These are phyloP conservation scores for Candida golubevii DNA, from an alignment of 805 yeast species.

Conservation along the genomic window DNA sequence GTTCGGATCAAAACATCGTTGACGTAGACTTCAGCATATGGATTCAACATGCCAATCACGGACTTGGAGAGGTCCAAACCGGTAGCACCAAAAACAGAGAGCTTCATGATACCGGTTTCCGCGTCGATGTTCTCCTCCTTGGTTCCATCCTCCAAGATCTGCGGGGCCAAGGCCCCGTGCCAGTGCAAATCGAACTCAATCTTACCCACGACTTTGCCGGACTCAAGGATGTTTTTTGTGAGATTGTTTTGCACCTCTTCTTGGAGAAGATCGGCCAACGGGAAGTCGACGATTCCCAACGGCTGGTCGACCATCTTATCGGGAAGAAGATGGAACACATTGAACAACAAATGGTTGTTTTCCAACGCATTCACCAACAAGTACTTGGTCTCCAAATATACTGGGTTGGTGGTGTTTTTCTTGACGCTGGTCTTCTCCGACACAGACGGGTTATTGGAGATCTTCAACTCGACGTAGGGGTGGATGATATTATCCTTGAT, in stretches of 20 bases:
- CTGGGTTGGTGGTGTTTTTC: constrained; percentile 51
- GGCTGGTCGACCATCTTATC: constrained; percentile 53
- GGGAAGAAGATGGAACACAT: constrained; percentile 49
- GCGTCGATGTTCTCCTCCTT: constrained; percentile 49
- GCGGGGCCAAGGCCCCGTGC: constrained; percentile 45
- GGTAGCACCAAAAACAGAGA: constrained; percentile 57
- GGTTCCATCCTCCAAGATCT: constrained; percentile 45
- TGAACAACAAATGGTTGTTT: constrained; percentile 50
- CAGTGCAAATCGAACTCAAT: constrained; percentile 54
- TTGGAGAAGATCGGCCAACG: constrained; percentile 58
- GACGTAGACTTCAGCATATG: constrained; percentile 64
- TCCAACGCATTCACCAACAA: constrained; percentile 54
- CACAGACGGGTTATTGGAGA: constrained; percentile 35
- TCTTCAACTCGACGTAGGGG: constrained; percentile 50
- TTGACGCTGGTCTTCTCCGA: constrained; percentile 57
- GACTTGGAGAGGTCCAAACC: constrained; percentile 52
- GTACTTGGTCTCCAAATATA: constrained; percentile 63
- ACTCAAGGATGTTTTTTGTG: constrained; percentile 41
- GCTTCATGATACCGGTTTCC: constrained; percentile 71
- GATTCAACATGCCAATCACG: constrained; percentile 50
- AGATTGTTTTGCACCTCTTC: constrained; percentile 41
- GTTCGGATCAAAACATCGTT: constrained; percentile 52
- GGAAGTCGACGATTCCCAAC: constrained; percentile 46
- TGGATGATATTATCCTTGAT: constrained; percentile 41
- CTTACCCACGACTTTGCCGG: constrained; percentile 55